Percentiles rank a stretch among this genome's conserved stretches.
Evolutionary conservation across 2,329 filamentous ascomycete species (phyloP).

Genomic region (Botrytis aclada): DNA sequence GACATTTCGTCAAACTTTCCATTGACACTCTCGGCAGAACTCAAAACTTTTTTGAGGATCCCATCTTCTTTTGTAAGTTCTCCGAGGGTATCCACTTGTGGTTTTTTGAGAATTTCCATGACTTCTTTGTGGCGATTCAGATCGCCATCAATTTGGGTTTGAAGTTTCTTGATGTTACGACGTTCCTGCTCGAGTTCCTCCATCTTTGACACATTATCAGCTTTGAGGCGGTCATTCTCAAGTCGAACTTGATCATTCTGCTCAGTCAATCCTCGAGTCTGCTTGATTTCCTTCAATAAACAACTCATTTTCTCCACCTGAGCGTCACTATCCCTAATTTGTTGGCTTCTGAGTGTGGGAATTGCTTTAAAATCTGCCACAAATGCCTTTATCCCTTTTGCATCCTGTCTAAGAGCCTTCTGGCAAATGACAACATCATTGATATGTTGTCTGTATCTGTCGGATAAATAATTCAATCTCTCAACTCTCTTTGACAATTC

Average conservation of each 20-base stretch:
- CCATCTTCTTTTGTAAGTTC: slow-evolving; percentile 29
- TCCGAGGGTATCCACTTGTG: slow-evolving; percentile 22
- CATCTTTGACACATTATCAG: background rate
- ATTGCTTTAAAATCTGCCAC: background rate
- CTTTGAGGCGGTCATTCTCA: background rate
- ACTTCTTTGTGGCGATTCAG: slow-evolving; percentile 25
- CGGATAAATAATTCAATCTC: slow-evolving; percentile 29
- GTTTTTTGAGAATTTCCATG: slow-evolving; percentile 26
- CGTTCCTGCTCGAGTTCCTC: background rate
- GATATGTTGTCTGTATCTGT: slow-evolving; percentile 37
- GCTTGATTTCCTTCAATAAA: slow-evolving; percentile 10
- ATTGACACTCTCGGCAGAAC: slow-evolving; percentile 25
- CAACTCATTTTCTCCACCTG: background rate
- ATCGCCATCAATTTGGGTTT: background rate
- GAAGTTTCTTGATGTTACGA: background rate
- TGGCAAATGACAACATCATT: slow-evolving; percentile 35
- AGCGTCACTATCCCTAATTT: background rate
- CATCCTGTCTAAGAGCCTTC: slow-evolving; percentile 23
- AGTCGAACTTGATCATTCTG: background rate
- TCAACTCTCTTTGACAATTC: slow-evolving; percentile 30
- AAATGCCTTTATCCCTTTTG: background rate
- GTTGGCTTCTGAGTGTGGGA: background rate
- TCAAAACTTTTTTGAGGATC: slow-evolving; percentile 25
- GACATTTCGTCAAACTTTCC: slow-evolving; percentile 34
- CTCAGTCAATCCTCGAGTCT: background rate